Evolutionary conservation across 1,284 basidiomycete genomes (phyloP).

Genomic region (Microbotryomycetes sp.): DNA sequence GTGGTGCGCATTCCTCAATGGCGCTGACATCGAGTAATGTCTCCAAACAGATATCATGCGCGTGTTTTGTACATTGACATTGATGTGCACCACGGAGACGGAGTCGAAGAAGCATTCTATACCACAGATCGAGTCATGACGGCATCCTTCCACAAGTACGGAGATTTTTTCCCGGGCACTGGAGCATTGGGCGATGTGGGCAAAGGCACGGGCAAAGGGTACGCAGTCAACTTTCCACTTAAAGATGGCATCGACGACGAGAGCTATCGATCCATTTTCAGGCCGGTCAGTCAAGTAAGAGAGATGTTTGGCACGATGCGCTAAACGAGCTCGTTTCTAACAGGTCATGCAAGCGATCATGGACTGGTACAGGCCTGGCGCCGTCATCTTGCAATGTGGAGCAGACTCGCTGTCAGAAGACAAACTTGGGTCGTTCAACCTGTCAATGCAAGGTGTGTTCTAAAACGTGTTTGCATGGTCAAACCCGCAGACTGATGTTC

Average conservation of each 20-base stretch:
- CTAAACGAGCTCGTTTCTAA: neutral
- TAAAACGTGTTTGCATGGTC: neutral
- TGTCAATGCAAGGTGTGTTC: conserved; percentile 73
- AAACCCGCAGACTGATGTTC: neutral
- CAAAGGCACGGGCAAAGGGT: conserved; percentile 76
- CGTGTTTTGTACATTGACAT: conserved; percentile 97
- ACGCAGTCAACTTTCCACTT: conserved; percentile 87
- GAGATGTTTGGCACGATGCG: neutral
- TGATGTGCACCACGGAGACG: conserved; percentile 96
- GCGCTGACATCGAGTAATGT: neutral
- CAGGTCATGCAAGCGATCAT: conserved; percentile 80
- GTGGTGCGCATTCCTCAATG: neutral
- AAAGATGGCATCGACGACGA: conserved; percentile 87
- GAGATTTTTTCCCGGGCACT: conserved; percentile 88
- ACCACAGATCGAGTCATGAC: conserved; percentile 97
- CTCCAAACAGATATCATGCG: conserved; percentile 48
- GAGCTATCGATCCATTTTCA: conserved; percentile 68
- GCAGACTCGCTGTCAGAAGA: conserved; percentile 93
- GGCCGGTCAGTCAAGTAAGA: conserved; percentile 61
- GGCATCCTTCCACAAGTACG: conserved; percentile 83
- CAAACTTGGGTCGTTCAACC: conserved; percentile 92
- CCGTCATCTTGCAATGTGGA: conserved; percentile 89
- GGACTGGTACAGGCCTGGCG: conserved; percentile 82
- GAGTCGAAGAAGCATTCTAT: conserved; percentile 98
- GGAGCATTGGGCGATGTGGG: conserved; percentile 62